A percentile compares a stretch with the other conserved stretches of the same genome.
Conservation (phyloP, 2,329 filamentous ascomycete species). For the Colletotrichum abscissum region DNA sequence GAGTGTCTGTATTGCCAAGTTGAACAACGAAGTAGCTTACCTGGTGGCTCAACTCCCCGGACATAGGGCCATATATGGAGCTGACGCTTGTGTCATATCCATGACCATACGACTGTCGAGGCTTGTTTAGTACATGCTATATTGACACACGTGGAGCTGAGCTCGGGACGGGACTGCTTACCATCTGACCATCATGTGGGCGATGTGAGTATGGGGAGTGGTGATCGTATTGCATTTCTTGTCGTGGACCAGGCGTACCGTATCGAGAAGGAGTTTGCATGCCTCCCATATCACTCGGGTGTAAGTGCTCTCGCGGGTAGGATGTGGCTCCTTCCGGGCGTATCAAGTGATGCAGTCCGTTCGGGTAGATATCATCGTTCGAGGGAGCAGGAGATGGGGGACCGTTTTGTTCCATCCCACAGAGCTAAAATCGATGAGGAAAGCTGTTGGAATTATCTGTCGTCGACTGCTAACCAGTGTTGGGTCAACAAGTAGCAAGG, state of each 20-base stretch:
- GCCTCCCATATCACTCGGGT: slow-evolving; percentile 43
- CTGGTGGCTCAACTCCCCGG: slow-evolving; percentile 32
- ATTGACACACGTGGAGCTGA: background rate
- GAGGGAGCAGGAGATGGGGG: slow-evolving; percentile 60
- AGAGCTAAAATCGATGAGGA: background rate
- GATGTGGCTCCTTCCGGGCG: slow-evolving; percentile 53
- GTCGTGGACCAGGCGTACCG: slow-evolving; percentile 50
- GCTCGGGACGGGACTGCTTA: background rate
- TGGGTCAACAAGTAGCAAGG: background rate
- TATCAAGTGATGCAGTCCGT: slow-evolving; percentile 55
- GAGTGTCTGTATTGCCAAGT: background rate
- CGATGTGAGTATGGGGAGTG: slow-evolving; percentile 44
- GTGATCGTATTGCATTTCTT: slow-evolving; percentile 42
- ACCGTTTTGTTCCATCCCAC: slow-evolving; percentile 50
- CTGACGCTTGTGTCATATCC: slow-evolving; percentile 25
- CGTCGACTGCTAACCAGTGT: background rate
- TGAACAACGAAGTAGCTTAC: slow-evolving; percentile 8
- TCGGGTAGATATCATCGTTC: slow-evolving; percentile 49
- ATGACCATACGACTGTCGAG: slow-evolving; percentile 20
- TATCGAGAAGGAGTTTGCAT: slow-evolving; percentile 51
- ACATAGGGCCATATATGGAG: slow-evolving; percentile 29
- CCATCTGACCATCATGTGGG: slow-evolving; percentile 31
- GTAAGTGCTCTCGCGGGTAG: slow-evolving; percentile 41
- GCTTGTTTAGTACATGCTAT: slow-evolving; percentile 1
- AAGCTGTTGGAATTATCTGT: background rate